phyloP scores from a whole-genome alignment of 805 yeast genomes.

The Candida taoyuanica region DNA sequence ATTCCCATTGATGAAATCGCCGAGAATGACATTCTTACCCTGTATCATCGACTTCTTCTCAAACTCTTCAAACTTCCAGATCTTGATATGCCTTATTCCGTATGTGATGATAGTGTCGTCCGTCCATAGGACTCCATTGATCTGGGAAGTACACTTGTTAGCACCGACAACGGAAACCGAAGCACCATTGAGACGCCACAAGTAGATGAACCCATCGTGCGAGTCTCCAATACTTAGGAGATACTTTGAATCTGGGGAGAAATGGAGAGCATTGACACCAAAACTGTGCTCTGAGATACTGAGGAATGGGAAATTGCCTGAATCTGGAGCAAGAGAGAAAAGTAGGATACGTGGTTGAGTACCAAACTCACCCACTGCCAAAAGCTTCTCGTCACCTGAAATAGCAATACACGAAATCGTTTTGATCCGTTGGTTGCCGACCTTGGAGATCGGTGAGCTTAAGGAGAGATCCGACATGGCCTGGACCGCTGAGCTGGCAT shows the following conservation, averaged over 20 bases:
- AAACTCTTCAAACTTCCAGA: constrained; percentile 48
- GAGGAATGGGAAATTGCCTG: constrained; percentile 45
- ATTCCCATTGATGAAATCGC: constrained; percentile 42
- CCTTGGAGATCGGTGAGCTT: constrained; percentile 11
- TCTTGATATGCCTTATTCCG: constrained; percentile 57
- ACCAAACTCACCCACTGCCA: constrained; percentile 72
- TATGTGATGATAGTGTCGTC: constrained; percentile 45
- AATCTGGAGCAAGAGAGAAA: constrained; percentile 50
- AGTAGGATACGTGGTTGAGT: constrained; percentile 61
- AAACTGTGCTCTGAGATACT: constrained; percentile 58
- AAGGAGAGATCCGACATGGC: constrained; percentile 11
- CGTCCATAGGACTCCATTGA: constrained; percentile 54
- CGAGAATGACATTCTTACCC: constrained; percentile 59
- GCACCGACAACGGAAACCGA: constrained; percentile 39
- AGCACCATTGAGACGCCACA: constrained; percentile 46
- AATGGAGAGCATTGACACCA: constrained; percentile 52
- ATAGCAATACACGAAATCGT: constrained; percentile 54
- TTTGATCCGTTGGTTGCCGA: constrained; percentile 37
- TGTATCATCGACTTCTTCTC: constrained; percentile 33
- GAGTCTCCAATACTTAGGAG: constrained; percentile 62
- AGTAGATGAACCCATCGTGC: constrained; percentile 61
- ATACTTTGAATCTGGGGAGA: constrained; percentile 52
- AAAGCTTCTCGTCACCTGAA: constrained; percentile 46
- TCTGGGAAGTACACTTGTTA: constrained; percentile 58
- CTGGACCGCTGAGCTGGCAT: constrained; percentile 7